Evolutionary conservation across 2,329 filamentous ascomycete species (phyloP).

Genomic region (Emergomyces orientalis): DNA sequence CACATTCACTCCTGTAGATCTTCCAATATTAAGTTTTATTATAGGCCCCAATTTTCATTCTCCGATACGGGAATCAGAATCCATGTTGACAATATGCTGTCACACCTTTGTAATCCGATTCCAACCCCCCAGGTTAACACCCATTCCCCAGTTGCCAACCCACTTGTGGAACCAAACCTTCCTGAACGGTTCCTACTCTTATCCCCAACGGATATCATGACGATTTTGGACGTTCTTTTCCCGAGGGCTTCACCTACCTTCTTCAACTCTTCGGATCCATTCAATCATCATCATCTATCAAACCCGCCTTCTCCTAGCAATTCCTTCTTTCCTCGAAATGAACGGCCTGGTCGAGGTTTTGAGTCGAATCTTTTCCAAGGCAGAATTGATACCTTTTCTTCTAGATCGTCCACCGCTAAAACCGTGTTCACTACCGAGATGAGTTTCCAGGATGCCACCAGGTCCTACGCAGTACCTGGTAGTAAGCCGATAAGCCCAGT

Average conservation of each 20-base stretch:
- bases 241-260: slow-evolving; percentile 36
- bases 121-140: slow-evolving; percentile 7
- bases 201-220: slow-evolving; percentile 68
- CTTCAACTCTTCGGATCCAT: slow-evolving; percentile 18
- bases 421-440: slow-evolving; percentile 27
- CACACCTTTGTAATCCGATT: slow-evolving; percentile 19
- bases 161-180: slow-evolving; percentile 47
- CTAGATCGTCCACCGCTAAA: slow-evolving; percentile 20
- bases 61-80: slow-evolving; percentile 27
- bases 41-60: slow-evolving; percentile 30
- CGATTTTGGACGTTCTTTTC: slow-evolving; percentile 73
- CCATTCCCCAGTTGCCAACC: slow-evolving; percentile 6
- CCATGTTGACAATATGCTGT: slow-evolving; percentile 33
- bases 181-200: slow-evolving; percentile 41
- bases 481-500: slow-evolving; percentile 12
- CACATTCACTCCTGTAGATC: slow-evolving; percentile 12
- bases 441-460: slow-evolving; percentile 19
- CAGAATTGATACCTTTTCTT: slow-evolving; percentile 21
- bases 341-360: slow-evolving; percentile 17
- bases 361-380: slow-evolving; percentile 29
- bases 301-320: slow-evolving; percentile 22
- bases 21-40: slow-evolving; percentile 35
- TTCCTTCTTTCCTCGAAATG: slow-evolving; percentile 17
- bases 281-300: slow-evolving; percentile 20
- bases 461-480: slow-evolving; percentile 12